phyloP scores from a whole-genome alignment of 2,329 filamentous ascomycete species.

The Cryphonectria carpinicola region DNA sequence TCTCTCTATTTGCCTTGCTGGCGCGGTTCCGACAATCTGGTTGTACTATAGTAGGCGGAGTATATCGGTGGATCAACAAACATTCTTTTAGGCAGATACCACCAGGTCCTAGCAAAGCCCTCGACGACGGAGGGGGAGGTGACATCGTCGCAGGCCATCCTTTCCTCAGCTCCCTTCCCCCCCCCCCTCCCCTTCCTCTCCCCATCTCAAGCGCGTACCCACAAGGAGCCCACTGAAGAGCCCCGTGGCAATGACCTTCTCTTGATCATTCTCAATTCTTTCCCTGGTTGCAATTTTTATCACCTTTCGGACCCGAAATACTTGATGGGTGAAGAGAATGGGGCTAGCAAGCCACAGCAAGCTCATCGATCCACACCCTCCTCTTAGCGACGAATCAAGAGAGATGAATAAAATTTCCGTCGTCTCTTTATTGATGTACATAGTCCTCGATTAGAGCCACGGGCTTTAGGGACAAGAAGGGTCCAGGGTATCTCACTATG shows the following conservation, averaged over 20 bases:
- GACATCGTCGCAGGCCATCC: not conserved
- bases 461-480: not conserved
- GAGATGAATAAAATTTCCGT: not conserved
- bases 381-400: not conserved
- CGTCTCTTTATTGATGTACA: not conserved
- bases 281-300: not conserved
- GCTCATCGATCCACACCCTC: not conserved
- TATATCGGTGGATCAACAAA: not conserved
- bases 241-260: not conserved
- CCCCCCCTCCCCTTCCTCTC: too few relatives aligned
- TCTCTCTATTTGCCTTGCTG: not conserved
- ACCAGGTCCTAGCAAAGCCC: not conserved
- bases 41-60: not conserved
- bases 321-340: too few relatives aligned
- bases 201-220: not conserved
- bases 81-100: constrained; percentile 11
- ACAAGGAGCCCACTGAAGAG: constrained; percentile 23
- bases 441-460: not conserved
- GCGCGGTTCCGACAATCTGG: constrained; percentile 7
- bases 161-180: not conserved
- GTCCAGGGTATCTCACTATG: not conserved
- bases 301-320: not conserved
- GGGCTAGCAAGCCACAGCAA: not conserved
- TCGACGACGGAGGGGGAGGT: not conserved
- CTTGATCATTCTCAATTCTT: not conserved